Percentiles rank a stretch among this genome's conserved stretches.
Conservation (phyloP, 176 grass and related monocot species). For the Tillandsia leiboldiana region DNA sequence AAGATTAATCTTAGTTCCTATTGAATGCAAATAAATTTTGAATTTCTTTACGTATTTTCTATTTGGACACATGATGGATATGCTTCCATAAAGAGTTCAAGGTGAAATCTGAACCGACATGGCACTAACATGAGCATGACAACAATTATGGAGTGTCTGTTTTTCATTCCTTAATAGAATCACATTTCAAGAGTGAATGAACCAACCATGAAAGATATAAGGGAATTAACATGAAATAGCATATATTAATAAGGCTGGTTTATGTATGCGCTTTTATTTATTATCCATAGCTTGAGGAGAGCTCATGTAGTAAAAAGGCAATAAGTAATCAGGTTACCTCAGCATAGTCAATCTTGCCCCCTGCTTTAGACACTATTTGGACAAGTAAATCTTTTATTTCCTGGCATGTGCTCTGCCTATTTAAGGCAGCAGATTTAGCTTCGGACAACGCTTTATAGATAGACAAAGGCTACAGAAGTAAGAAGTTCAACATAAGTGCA, state of each 20-base stretch:
- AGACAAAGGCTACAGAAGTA: constrained; percentile 51
- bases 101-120: too few relatives aligned
- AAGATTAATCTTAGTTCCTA: too few relatives aligned
- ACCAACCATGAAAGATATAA: not conserved
- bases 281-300: not conserved
- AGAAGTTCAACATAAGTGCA: not conserved
- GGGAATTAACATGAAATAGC: not conserved
- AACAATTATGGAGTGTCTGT: too few relatives aligned
- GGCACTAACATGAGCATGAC: too few relatives aligned
- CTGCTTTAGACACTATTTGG: constrained; percentile 38
- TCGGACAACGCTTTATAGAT: constrained; percentile 54
- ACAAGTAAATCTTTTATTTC: constrained; percentile 52
- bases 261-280: not conserved
- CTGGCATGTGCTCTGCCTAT: constrained; percentile 31
- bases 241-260: not conserved
- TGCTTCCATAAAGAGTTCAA: too few relatives aligned
- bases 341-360: constrained; percentile 78
- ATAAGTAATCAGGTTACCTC: constrained; percentile 35
- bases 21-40: too few relatives aligned
- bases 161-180: not conserved
- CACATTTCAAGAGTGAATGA: not conserved
- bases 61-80: too few relatives aligned
- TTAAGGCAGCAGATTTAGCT: constrained; percentile 48
- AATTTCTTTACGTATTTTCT: too few relatives aligned
- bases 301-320: not conserved